Evolutionary conservation across 2,329 filamentous ascomycete species (phyloP), one percentile per base, ranked within the genome.

Genomic region (Scorias spongiosa): DNA sequence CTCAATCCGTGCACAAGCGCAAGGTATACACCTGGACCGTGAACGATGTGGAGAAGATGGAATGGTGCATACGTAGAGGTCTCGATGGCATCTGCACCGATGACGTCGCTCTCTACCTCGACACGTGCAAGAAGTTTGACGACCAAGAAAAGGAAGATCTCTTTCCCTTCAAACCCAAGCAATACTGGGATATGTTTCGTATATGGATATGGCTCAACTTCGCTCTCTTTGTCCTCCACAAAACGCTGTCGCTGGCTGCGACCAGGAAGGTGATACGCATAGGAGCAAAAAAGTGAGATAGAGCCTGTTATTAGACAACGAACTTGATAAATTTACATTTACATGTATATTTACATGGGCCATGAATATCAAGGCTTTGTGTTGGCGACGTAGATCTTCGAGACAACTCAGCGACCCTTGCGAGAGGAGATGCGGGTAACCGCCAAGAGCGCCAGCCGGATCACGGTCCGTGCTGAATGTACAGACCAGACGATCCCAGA

Each of bases 81-180:
- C 66, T 93, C 1, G 84, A 93, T 53, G 88, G 84, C 1, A 81
- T 94, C 4, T 79, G 94, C 43, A 93, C 87, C 0, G 88, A 95
- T 57, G 79, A 94, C 52, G 84, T 84, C 1, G 73, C 73, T 57
- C 62, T 73, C 50, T 89, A 79, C 55, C 57, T 78, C 18, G 72
- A 80, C 39, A 70, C 85, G 2, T 76, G 74, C 48, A 55, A 68
- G 26, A 54, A 54, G 10, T 67, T 62, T 54, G 63, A 68, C 39
- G 62, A 65, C 42, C 51, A 59, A 34, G 55, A 54, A 4, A 54
- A 49, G 42, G 57, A 55, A 39, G 53, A 57, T 26, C 53, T 54
- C 1, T 45, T 63, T 20, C 46, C 57, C 9, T 28, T 59, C n/a
- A 42, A 17, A 9, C 32, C 32, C 32, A 36, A 36, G 32, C 32